Percentiles rank a stretch among this genome's conserved stretches.
These are phyloP conservation scores for Byssothecium circinans DNA, from an alignment of 2,329 filamentous ascomycete species.

Conservation along the genomic window DNA sequence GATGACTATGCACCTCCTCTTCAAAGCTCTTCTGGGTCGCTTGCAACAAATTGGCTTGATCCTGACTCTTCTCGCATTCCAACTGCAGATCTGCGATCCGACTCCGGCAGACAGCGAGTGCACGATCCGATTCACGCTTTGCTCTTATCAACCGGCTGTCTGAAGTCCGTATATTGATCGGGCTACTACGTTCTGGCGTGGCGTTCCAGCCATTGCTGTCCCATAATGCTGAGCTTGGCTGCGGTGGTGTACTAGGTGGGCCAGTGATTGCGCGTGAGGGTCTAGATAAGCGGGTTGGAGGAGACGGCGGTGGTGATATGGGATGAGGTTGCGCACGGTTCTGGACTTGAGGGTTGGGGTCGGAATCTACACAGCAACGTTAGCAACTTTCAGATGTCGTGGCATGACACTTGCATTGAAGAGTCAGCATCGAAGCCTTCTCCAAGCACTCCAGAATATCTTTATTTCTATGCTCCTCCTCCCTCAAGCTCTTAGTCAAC, in stretches of 20 bases:
- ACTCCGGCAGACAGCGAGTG: slow-evolving; percentile 37
- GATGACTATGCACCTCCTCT: slow-evolving; percentile 31
- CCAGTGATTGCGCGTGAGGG: slow-evolving; percentile 15
- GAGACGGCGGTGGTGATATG: slow-evolving; percentile 40
- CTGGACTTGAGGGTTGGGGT: slow-evolving; percentile 21
- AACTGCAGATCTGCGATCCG: slow-evolving; percentile 38
- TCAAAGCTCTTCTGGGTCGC: slow-evolving; percentile 23
- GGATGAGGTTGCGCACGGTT: slow-evolving; percentile 25
- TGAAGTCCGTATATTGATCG: slow-evolving; percentile 32
- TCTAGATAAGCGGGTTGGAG: slow-evolving; percentile 26
- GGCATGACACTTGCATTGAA: slow-evolving; percentile 33
- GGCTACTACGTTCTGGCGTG: slow-evolving; percentile 16
- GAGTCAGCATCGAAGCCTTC: slow-evolving; percentile 40
- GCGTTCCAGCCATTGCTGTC: slow-evolving; percentile 26
- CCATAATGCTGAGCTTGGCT: slow-evolving; percentile 25
- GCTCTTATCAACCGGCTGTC: slow-evolving; percentile 40
- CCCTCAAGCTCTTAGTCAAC: slow-evolving; percentile 31
- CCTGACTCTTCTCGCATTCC: slow-evolving; percentile 31
- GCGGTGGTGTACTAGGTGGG: slow-evolving; percentile 27
- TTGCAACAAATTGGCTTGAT: slow-evolving; percentile 23
- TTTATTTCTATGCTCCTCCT: slow-evolving; percentile 41
- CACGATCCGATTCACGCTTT: slow-evolving; percentile 42
- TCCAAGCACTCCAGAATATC: slow-evolving; percentile 43
- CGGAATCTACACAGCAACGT: slow-evolving; percentile 24
- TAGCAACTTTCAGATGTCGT: slow-evolving; percentile 1